Conservation (phyloP, 176 grass and related monocot genomes). For the Stipa capillata region DNA sequence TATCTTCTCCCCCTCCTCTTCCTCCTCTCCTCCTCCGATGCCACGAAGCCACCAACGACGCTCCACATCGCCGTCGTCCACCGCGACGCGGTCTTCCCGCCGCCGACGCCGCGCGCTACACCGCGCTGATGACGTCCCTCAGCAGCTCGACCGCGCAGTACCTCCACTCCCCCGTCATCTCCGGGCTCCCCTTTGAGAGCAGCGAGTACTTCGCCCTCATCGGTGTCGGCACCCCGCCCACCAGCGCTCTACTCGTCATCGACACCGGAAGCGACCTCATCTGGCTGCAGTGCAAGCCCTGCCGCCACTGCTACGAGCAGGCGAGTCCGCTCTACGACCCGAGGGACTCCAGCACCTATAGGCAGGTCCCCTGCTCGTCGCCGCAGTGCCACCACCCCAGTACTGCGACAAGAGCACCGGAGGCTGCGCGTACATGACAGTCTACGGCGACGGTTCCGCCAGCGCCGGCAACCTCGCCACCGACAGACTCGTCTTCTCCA, state of each 20-base stretch:
- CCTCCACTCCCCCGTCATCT: constrained; percentile 36
- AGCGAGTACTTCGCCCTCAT: constrained; percentile 69
- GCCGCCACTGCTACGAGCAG: constrained; percentile 74
- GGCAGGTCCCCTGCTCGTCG: constrained; percentile 29
- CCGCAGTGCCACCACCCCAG: constrained; percentile 34
- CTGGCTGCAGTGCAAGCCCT: constrained; percentile 72
- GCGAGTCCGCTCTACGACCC: constrained; percentile 52
- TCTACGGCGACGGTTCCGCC: constrained; percentile 60
- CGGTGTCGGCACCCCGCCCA: constrained; percentile 53
- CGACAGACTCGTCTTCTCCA: constrained; percentile 48
- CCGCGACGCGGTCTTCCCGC: constrained; percentile 30
- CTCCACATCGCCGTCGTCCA: constrained; percentile 52
- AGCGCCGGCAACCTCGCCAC: constrained; percentile 44
- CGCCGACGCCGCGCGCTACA: constrained; percentile 13
- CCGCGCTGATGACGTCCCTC: background rate
- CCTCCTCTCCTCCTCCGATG: background rate
- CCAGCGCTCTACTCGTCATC: constrained; percentile 48
- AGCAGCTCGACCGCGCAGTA: background rate
- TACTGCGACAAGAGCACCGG: constrained; percentile 31
- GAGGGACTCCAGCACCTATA: constrained; percentile 35
- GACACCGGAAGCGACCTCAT: constrained; percentile 86
- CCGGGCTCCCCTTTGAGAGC: constrained; percentile 47
- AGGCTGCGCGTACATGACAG: constrained; percentile 36
- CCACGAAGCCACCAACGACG: background rate
- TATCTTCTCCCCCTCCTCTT: background rate